Evolutionary conservation across 306 rosid species (phyloP), one percentile per base, ranked within the genome.

Genomic region (Vigna mungo): DNA sequence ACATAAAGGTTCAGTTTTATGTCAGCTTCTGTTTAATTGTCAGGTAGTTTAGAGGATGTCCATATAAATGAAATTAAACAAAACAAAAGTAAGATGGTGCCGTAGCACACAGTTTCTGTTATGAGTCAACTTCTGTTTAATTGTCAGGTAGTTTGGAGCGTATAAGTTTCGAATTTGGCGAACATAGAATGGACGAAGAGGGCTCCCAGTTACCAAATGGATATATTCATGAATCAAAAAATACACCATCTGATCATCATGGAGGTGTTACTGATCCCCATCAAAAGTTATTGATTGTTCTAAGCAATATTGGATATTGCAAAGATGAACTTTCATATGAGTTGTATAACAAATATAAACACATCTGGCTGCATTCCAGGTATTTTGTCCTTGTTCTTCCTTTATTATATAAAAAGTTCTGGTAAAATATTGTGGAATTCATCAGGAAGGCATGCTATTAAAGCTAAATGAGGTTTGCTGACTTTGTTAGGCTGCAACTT

Each of bases 261-360:
- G 98, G 90, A 72, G 87, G 88, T 47, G 82, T 87, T 56, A 58
- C 79, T 39, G 86, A 89, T 87, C 96, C 99, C 58, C 99, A 92
- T 80, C 93, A 86, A 68, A 81, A 75, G 83, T 86, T 96, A 78
- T 84, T 96, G 79, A 79, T 91, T 68, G 94, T 92, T 74, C 87
- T 96, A 74, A 96, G 99, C 87, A 96, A 96, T 83, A 87, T 96
- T 7, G 98, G 99, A 82, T 91, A 87, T 83, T 96, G 99, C 90
- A 96, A 91, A 82, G 98, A 96, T 47, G 98, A 92, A 55, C 99
- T 96, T 81, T 89, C 97, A 53, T 72, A 83, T 72, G 96, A 96
- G 87, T 63, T 96, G 80, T 91, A 92, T 87, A 85, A 84, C 75
- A 96, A 87, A 83, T 96, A 89, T 85, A 89, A 78, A 81, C 94